Base-by-base conservation (phyloP, 768 basidiomycete species). In the Suillus subaureus region DNA sequence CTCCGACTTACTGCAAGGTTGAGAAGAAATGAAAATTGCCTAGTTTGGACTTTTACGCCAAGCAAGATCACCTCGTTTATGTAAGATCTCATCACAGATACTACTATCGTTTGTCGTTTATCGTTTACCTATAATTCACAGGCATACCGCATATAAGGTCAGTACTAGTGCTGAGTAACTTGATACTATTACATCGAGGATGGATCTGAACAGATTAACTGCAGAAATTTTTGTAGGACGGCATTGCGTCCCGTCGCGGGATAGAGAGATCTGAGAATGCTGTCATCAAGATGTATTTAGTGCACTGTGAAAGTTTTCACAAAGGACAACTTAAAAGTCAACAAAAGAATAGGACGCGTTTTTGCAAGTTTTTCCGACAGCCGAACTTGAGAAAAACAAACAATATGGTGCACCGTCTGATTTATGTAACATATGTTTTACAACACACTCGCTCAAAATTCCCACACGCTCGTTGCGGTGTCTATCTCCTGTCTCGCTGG, bases 221-320 rank as follows among this genome's bases (percentile, higher is more conserved):
- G n/a, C 18, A 2, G n/a, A 12, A 47, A 47, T 5, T n/a, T 45
- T n/a, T 26, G 23, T 49, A 49, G 23, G 13, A 49, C 47, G 23
- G 23, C 47, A 23, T 49, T 15, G 47, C 45, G 21, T 45, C 9
- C 9, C 45, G 12, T 23, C 45, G 35, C 35, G 9, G 9, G 35
- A 35, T 9, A 9, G 33, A 31, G 5, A n/a, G 5, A 31, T 31
- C 31, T 31, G 33, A 33, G 5, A 5, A 33, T 33, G 33, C 43
- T 33, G 43, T 43, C 23, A 18, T 35, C 33, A 35, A 21, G 21
- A 56, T 35, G 55, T 35, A 5, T 35, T 21, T 4, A 45, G 21
- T n/a, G 13, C 43, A 51, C 49, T 47, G 45, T 28, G 51, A 52
- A 39, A 57, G 55, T 57, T 57, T 56, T 35, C 35, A 9, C 35